phyloP scores from a whole-genome alignment of 1,284 basidiomycete species.

The Ustilago vetiveriae region DNA sequence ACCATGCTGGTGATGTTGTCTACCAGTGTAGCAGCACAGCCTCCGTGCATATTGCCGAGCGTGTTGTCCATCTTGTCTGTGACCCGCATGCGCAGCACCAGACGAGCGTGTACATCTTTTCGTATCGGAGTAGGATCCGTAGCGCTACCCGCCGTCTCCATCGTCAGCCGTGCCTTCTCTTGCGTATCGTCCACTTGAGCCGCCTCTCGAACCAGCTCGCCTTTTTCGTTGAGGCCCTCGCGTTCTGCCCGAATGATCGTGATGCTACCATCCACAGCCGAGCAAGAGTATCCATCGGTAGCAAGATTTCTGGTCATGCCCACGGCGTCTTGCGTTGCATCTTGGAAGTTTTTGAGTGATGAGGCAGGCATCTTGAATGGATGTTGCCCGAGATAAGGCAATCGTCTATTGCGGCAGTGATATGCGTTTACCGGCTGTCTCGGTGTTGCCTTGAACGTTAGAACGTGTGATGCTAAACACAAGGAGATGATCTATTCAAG shows the following conservation, averaged over 20 bases:
- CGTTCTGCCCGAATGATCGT: conserved; percentile 32
- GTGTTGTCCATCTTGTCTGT: conserved; percentile 53
- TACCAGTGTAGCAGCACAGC: conserved; percentile 52
- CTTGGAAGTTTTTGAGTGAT: conserved; percentile 29
- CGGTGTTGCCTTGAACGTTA: too few relatives aligned
- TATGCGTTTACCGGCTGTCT: too few relatives aligned
- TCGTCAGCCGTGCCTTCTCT: conserved; percentile 14
- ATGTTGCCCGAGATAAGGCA: background rate
- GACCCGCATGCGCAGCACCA: conserved; percentile 50
- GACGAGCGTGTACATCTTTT: conserved; percentile 40
- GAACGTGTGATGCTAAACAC: too few relatives aligned
- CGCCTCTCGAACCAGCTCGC: conserved; percentile 28
- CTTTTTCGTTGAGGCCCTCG: conserved; percentile 30
- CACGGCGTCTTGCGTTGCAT: conserved; percentile 43
- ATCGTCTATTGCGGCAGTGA: too few relatives aligned
- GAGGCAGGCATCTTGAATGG: conserved; percentile 31
- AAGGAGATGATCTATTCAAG: too few relatives aligned
- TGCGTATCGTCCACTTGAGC: conserved; percentile 35
- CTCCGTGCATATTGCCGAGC: conserved; percentile 58
- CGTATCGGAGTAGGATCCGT: conserved; percentile 18
- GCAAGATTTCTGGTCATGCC: conserved; percentile 33
- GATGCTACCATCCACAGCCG: conserved; percentile 32
- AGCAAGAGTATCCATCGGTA: conserved; percentile 26
- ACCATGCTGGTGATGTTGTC: conserved; percentile 54
- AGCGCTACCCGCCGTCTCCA: conserved; percentile 21